Percentiles rank a stretch among this genome's conserved stretches.
These are phyloP conservation scores for Catenaria anguillulae DNA, from an alignment of 371 early-diverging fungal genomes.

Conservation along the genomic window DNA sequence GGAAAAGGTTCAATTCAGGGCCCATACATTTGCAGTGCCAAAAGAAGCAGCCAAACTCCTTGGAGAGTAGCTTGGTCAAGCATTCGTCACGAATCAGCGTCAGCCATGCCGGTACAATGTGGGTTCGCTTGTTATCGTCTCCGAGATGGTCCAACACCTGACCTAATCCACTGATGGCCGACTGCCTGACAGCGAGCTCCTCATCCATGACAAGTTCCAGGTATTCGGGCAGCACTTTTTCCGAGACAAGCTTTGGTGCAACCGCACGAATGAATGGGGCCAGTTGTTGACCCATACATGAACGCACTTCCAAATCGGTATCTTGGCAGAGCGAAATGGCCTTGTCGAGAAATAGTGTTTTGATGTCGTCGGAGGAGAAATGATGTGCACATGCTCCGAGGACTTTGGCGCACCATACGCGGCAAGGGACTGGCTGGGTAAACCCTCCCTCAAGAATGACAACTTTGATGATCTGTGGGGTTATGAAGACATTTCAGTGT, in stretches of 20 bases:
- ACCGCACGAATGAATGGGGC: constrained; percentile 11
- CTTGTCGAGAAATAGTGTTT: constrained; percentile 16
- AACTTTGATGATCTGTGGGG: constrained; percentile 18
- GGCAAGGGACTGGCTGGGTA: constrained; percentile 20
- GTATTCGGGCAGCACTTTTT: constrained; percentile 20
- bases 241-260: constrained; percentile 4
- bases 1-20: too few relatives aligned
- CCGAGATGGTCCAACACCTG: constrained; percentile 18
- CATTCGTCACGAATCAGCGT: constrained; percentile 1
- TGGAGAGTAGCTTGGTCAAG: constrained; percentile 12
- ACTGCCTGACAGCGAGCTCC: constrained; percentile 21
- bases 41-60: constrained; percentile 20
- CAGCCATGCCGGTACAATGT: constrained; percentile 3
- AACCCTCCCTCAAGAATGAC: constrained; percentile 18
- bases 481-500: too few relatives aligned
- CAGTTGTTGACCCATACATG: constrained; percentile 26
- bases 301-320: constrained; percentile 29
- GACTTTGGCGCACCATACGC: constrained; percentile 23
- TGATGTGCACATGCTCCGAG: constrained; percentile 18
- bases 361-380: constrained; percentile 11
- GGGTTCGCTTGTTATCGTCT: background rate
- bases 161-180: constrained; percentile 19
- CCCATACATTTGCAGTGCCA: constrained; percentile 15
- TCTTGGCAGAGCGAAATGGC: constrained; percentile 26
- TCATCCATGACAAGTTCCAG: constrained; percentile 26